Evolutionary conservation across 208 protist species (phyloP), one percentile per base, ranked within the genome.

Genomic region (Phytomonas francai): DNA sequence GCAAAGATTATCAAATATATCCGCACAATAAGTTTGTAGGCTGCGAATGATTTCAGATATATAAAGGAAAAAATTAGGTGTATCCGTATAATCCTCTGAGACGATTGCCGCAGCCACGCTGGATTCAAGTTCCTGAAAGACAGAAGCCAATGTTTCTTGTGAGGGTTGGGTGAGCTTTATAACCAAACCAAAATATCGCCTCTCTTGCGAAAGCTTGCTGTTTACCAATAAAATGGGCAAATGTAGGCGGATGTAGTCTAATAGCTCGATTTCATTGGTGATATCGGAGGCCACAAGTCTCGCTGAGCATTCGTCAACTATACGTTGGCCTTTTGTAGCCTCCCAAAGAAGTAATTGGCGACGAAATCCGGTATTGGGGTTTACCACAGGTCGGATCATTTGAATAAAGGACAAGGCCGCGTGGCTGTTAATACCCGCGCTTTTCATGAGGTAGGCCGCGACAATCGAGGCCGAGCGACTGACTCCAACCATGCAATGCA

Each of bases 401-500:
- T 75, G 84, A 19, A 95, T 68, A 54, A 91, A 79, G 12, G 67
- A 59, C 3, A 95, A 68, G 0, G 89, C 78, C 2, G 85, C 83
- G 67, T 88, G 77, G 9, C 70, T 74, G 6, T 78, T 79, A 19
- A 85, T 74, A 0, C 61, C 51, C 12, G 68, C 77, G 25, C 77
- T 80, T 63, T 90, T 91, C 81, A 97, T 95, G 7, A 96, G 54
- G 70, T 95, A 97, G 3, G 93, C 93, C 14, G 74, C 68, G 3
- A 94, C 87, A 51, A 94, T 70, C n/a, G 89, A 71, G 12, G 83
- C 87, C 11, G 87, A 94, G 32, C 93, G 71, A 68, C 85, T 93
- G 30, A 96, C 90, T 25, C 93, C 93, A 29, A 91, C 83, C 77
- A 93, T 80, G 75, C 93, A 97, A 70, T 95, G 84, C 12, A 91